Evolutionary conservation across 345 rosid species (phyloP), one percentile per base, ranked within the genome.

Genomic region (Cardamine chenopodiifolia): DNA sequence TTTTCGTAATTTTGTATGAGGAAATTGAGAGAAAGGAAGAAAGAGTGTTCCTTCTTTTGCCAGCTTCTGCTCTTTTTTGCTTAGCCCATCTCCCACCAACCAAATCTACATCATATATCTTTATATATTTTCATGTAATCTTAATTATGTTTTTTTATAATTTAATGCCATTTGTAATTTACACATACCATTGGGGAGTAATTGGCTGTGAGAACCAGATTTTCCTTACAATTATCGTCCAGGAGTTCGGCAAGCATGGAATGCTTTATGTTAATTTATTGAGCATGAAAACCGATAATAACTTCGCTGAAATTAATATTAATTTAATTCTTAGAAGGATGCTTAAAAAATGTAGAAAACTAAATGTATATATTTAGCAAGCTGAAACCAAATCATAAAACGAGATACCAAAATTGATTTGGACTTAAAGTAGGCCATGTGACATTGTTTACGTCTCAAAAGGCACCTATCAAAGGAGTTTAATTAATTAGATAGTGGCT

Each of bases 21-120:
- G 90, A 50, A 89, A 83, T 4, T 83, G 91, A 2, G 95, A 83
- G 78, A 86, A 83, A 2, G 97, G 96, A 64, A 91, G 80, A 68
- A 88, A 89, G 0, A 75, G 5, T 6, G 96, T 84, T 71, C 91
- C 89, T 71, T 76, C 55, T 48, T 57, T 48, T 12, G 96, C 96
- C 73, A 82, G 80, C 65, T 39, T 65, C 23, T 89, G 93, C 12
- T 89, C 89, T 42, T 83, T 78, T 52, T 76, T 74, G 5, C 53
- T 81, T 59, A 88, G 35, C 18, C 81, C 86, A 42, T 82, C 87
- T 54, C 89, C 95, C 56, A 84, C 86, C 44, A 91, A 42, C 95
- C 97, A 89, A 39, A 77, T 72, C 95, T 91, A 35, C 54, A 26
- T 55, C 28, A 39, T n/a, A 12, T 37, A 37, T 37, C 2, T 4